These are phyloP conservation scores for Solanum aculeatissimum DNA, from an alignment of 305 asterid genomes.

Conservation along the genomic window DNA sequence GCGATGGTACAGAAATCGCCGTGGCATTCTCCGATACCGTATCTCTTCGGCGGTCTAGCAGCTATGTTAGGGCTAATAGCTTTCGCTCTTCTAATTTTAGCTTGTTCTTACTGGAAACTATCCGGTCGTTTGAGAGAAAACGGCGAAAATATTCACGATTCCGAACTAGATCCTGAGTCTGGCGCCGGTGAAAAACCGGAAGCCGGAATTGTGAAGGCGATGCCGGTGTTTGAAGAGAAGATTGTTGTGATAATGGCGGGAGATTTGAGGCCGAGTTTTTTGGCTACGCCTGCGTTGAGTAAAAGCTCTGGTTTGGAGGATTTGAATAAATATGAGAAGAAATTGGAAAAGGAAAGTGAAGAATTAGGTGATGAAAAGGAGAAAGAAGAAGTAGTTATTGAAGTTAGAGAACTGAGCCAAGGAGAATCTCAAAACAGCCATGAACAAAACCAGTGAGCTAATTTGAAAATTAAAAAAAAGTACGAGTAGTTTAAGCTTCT, in stretches of 20 bases:
- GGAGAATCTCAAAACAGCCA: constrained; percentile 7
- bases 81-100: constrained; percentile 52
- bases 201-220: constrained; percentile 6
- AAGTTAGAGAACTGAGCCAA: not conserved
- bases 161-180: not conserved
- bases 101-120: constrained; percentile 66
- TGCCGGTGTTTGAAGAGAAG: constrained; percentile 46
- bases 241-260: constrained; percentile 61
- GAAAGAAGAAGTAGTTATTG: not conserved
- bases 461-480: no score
- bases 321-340: not conserved
- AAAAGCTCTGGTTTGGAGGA: constrained; percentile 1
- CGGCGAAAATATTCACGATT: not conserved
- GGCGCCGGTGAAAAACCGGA: constrained; percentile 20
- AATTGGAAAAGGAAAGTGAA: not conserved
- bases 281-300: constrained; percentile 33
- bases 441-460: constrained; percentile 16
- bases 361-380: constrained; percentile 2
- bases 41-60: constrained; percentile 64
- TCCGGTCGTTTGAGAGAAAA: constrained; percentile 10
- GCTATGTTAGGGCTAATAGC: constrained; percentile 61
- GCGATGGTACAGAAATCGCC: constrained; percentile 32
- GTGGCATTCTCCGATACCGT: constrained; percentile 68
- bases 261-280: constrained; percentile 41
- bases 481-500: no score